Evolutionary conservation across 805 yeast species (phyloP).

Genomic region (Yarrowia sp.): DNA sequence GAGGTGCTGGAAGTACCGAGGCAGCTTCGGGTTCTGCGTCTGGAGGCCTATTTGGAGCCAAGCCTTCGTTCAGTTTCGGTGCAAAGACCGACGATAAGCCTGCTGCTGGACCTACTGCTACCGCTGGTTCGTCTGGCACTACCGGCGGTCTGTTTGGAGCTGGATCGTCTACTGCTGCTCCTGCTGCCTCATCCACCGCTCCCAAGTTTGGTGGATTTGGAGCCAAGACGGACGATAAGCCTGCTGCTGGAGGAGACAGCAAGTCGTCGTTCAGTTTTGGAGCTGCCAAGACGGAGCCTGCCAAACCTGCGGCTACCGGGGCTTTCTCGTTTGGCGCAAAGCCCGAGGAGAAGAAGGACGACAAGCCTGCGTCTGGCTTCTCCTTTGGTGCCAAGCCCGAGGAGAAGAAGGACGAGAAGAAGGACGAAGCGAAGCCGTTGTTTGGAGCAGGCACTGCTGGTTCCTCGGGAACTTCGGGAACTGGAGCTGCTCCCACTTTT

Average conservation of each 20-base stretch:
- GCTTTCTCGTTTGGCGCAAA: conserved; percentile 3
- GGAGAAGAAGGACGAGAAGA: conserved; percentile 36
- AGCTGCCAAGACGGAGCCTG: background rate
- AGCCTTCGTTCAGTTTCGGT: no score
- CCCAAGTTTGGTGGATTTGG: conserved; percentile 10
- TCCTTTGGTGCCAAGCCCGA: conserved; percentile 40
- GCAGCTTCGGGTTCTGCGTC: no score
- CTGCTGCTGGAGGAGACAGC: background rate
- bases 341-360: background rate
- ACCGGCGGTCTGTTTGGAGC: background rate
- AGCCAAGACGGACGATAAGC: background rate
- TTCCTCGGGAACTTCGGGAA: no score
- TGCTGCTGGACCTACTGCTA: background rate
- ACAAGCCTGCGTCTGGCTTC: conserved; percentile 26
- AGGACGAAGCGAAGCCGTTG: conserved; percentile 39
- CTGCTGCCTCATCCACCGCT: background rate
- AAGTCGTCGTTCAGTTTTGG: conserved; percentile 20
- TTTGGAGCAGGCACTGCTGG: background rate
- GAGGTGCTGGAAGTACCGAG: background rate
- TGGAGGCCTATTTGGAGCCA: conserved; percentile 17
- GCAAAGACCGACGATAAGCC: background rate
- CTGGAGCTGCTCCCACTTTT: no score
- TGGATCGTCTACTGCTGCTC: background rate
- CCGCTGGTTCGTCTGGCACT: background rate
- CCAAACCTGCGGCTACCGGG: conserved; percentile 2